phyloP scores from a whole-genome alignment of 441 rosid genomes.

The Dalechampia spathulata region DNA sequence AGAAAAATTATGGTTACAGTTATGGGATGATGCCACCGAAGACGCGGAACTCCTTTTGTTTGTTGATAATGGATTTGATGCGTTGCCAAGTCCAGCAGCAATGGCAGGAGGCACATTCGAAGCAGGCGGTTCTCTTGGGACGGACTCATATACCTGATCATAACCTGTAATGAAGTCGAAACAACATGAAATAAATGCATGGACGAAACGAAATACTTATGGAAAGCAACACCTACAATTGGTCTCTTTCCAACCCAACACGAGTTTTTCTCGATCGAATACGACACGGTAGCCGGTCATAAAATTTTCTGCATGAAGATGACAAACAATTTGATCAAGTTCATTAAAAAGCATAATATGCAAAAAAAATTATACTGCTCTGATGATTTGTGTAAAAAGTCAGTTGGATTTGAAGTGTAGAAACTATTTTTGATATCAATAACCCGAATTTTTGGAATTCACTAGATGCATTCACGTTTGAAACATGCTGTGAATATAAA shows the following conservation, averaged over 20 bases:
- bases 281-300: conserved; percentile 73
- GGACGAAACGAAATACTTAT: not conserved
- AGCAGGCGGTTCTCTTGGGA: conserved; percentile 29
- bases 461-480: not conserved
- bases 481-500: conserved; percentile 2
- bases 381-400: not conserved
- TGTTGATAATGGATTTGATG: conserved; percentile 25
- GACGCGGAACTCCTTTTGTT: conserved; percentile 26
- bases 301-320: conserved; percentile 60
- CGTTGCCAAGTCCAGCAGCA: conserved; percentile 47
- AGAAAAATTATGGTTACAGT: conserved; percentile 10
- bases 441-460: not conserved
- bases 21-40: conserved; percentile 23
- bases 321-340: conserved; percentile 1
- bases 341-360: not conserved
- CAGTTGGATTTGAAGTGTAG: not conserved
- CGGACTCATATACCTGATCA: conserved; percentile 34
- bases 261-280: conserved; percentile 65
- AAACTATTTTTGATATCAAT: conserved; percentile 4
- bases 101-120: conserved; percentile 49
- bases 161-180: conserved; percentile 40
- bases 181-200: not conserved
- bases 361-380: not conserved
- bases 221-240: conserved; percentile 44
- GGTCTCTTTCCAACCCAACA: conserved; percentile 75